Evolutionary conservation across 2,329 filamentous ascomycete genomes (phyloP), one percentile per base, ranked within the genome.

Genomic region (Ophiostoma sp.): DNA sequence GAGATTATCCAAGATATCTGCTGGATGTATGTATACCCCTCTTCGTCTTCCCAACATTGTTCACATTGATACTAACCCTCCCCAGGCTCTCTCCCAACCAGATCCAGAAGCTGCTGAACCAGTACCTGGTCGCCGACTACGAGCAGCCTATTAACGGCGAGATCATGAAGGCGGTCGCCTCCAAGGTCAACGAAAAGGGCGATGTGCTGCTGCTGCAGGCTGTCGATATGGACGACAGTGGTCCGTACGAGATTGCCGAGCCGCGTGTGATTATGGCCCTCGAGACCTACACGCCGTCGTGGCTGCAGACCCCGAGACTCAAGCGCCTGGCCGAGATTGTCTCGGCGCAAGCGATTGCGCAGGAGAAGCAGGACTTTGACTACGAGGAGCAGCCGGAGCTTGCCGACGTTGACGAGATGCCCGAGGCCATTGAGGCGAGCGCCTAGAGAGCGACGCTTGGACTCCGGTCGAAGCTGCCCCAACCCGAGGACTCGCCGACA

Each of bases 1-100:
- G 96, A 99, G 84, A 99, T 99, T 79, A 99, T 99, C 79, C 96
- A 99, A 85, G 96, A 99, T 82, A 99, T 99, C 79, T 99, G 96
- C 88, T 98, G 95, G 95, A 98, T 98, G 95, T 97, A 85, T 90
- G 93, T 89, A 11, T 5, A n/a, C 4, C 0, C 1, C 36, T 11
- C 7, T 11, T n/a, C n/a, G 7, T 33, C 19, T 48, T 4, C 42
- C 12, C 42, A 48, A 48, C 3, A 17, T 22, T 39, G 17, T 36
- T 36, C n/a, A 1, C 11, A 9, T 17, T 25, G 0, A 25, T 48
- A 22, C 48, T 70, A 39, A 75, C 50, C 48, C 45, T 25, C 17
- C 33, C 19, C 75, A 96, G 93, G 93, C 89, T 99, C 71, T 98
- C 95, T 1, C 96, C 96, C 70, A 98, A 98, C 84, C 96, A 99